Evolutionary conservation across 2,329 filamentous ascomycete species (phyloP).

Genomic region (Knoxdaviesia capensis): DNA sequence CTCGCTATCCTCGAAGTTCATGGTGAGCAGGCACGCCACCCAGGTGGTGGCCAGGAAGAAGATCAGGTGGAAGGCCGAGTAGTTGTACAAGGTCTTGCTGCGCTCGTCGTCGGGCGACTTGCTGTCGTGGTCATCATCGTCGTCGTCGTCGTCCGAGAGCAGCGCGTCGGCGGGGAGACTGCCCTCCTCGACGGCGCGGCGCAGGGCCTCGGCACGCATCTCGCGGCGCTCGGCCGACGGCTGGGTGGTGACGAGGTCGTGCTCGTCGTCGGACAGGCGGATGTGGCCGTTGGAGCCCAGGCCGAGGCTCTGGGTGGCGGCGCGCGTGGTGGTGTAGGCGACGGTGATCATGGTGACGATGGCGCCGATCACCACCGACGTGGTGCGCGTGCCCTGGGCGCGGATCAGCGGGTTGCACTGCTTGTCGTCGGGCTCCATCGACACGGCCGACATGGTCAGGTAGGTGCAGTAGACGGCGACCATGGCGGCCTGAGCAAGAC

Average conservation of each 20-base stretch:
- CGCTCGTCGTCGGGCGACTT: slow-evolving; percentile 75
- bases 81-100: slow-evolving; percentile 82
- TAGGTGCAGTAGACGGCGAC: slow-evolving; percentile 98
- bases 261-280: slow-evolving; percentile 43
- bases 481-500: slow-evolving; percentile 92
- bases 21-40: slow-evolving; percentile 73
- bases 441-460: slow-evolving; percentile 91
- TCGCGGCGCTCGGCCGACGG: slow-evolving; percentile 65
- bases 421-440: slow-evolving; percentile 90
- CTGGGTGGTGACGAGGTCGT: slow-evolving; percentile 61
- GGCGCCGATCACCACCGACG: slow-evolving; percentile 78
- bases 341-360: slow-evolving; percentile 94
- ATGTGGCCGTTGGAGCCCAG: slow-evolving; percentile 25
- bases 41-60: slow-evolving; percentile 93
- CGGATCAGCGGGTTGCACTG: slow-evolving; percentile 83
- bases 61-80: slow-evolving; percentile 88
- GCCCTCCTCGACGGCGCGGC: slow-evolving; percentile 80
- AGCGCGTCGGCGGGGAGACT: slow-evolving; percentile 81
- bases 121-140: slow-evolving; percentile 39
- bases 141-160: slow-evolving; percentile 49
- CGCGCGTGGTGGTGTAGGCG: slow-evolving; percentile 91
- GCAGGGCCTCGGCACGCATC: slow-evolving; percentile 82
- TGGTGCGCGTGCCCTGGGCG: slow-evolving; percentile 71
- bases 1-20: slow-evolving; percentile 48
- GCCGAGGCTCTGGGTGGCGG: slow-evolving; percentile 75